These are phyloP conservation scores for Botryotinia globosa DNA, from an alignment of 2,329 filamentous ascomycete species.

Conservation along the genomic window DNA sequence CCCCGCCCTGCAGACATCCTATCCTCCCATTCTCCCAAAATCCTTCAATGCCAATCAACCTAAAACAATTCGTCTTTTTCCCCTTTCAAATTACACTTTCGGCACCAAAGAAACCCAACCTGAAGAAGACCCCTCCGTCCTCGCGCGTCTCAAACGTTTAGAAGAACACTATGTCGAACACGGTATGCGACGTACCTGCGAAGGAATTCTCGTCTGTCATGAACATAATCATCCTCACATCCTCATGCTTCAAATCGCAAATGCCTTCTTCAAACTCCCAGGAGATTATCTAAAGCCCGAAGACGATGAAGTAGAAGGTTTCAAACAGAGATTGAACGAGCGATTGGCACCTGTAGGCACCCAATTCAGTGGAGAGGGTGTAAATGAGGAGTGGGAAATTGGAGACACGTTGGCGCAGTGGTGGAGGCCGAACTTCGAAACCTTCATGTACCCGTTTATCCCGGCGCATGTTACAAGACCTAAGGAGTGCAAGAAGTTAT, in stretches of 20 bases:
- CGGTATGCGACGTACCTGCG: slow-evolving; percentile 96
- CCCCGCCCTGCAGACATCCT: slow-evolving; percentile 71
- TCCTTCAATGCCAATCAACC: slow-evolving; percentile 89
- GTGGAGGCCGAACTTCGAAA: slow-evolving; percentile 99
- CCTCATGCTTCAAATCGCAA: slow-evolving; percentile 97
- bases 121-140: slow-evolving; percentile 93
- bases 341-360: slow-evolving; percentile 88
- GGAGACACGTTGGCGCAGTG: slow-evolving; percentile 94
- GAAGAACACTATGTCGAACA: slow-evolving; percentile 90
- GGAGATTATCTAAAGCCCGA: slow-evolving; percentile 89
- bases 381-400: slow-evolving; percentile 91
- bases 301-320: slow-evolving; percentile 91
- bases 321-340: slow-evolving; percentile 90
- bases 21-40: slow-evolving; percentile 74
- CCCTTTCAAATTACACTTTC: slow-evolving; percentile 97
- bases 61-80: slow-evolving; percentile 84
- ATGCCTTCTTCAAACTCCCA: slow-evolving; percentile 98
- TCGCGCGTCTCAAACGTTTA: slow-evolving; percentile 87
- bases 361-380: slow-evolving; percentile 75
- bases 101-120: slow-evolving; percentile 98
- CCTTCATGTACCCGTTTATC: slow-evolving; percentile 99
- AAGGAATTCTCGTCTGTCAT: slow-evolving; percentile 95
- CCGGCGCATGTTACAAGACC: slow-evolving; percentile 93
- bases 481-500: slow-evolving; percentile 99
- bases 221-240: slow-evolving; percentile 99